phyloP scores from a whole-genome alignment of 768 basidiomycete genomes.

The Kockovaella imperatae region DNA sequence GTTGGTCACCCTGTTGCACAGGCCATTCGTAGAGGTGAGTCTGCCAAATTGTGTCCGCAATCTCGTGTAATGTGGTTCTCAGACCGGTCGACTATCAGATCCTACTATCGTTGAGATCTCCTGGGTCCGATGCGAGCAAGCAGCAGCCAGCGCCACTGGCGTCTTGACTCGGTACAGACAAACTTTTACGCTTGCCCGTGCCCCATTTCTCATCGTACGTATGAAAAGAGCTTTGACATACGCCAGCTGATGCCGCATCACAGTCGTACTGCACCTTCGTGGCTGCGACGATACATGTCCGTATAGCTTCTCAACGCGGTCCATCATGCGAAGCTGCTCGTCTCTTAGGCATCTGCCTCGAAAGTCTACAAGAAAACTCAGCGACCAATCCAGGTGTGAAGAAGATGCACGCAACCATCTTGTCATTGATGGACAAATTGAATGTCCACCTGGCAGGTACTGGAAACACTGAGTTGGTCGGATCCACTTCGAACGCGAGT shows the following conservation, averaged over 20 bases:
- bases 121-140: slow-evolving; percentile 19
- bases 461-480: neutral
- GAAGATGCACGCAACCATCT: slow-evolving; percentile 16
- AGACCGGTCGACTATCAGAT: slow-evolving; percentile 7
- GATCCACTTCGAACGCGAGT: neutral
- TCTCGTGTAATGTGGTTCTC: slow-evolving; percentile 7
- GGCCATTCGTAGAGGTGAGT: slow-evolving; percentile 24
- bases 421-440: slow-evolving; percentile 11
- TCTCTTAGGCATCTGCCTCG: slow-evolving; percentile 16
- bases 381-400: slow-evolving; percentile 16
- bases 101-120: slow-evolving; percentile 7
- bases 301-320: slow-evolving; percentile 12
- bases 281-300: slow-evolving; percentile 27
- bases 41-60: too few species aligned
- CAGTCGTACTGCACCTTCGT: slow-evolving; percentile 24
- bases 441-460: slow-evolving; percentile 1
- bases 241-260: neutral
- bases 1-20: slow-evolving; percentile 15
- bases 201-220: slow-evolving; percentile 21
- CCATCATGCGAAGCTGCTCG: slow-evolving; percentile 4
- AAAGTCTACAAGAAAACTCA: slow-evolving; percentile 17
- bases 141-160: slow-evolving; percentile 12
- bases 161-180: slow-evolving; percentile 11
- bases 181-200: slow-evolving; percentile 18
- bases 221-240: neutral